These are phyloP conservation scores for Bacterosira constricta DNA, from an alignment of 108 stramenopile species.

Conservation along the genomic window DNA sequence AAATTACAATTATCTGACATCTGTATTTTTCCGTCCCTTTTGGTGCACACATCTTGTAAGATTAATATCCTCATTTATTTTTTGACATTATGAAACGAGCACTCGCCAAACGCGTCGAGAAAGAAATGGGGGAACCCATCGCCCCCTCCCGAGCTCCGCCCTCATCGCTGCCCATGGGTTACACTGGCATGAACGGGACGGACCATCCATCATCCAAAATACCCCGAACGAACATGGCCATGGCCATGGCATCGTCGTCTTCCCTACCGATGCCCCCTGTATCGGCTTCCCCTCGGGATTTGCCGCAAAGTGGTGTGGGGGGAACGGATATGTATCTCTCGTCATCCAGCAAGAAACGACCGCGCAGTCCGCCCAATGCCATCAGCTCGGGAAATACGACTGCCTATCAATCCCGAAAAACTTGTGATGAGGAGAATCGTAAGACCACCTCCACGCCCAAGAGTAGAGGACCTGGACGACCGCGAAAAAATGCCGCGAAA, in stretches of 20 bases:
- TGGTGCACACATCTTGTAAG: neutral
- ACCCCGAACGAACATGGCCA: neutral
- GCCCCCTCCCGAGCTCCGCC: conserved; percentile 9
- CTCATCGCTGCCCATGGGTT: neutral
- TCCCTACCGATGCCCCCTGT: neutral
- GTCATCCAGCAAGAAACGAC: conserved; percentile 35
- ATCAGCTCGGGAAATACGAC: conserved; percentile 22
- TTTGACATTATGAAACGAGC: conserved; percentile 78
- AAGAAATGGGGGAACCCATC: conserved; percentile 39
- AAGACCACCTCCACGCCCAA: conserved; percentile 19
- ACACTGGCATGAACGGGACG: conserved; percentile 3
- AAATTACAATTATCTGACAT: neutral
- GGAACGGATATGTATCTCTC: conserved; percentile 1
- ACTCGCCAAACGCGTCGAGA: conserved; percentile 84
- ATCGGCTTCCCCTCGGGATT: conserved; percentile 13
- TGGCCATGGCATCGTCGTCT: neutral
- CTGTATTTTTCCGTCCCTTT: neutral
- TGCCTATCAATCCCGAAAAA: conserved; percentile 14
- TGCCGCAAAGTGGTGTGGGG: neutral
- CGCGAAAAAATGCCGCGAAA: conserved; percentile 3
- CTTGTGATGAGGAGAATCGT: neutral
- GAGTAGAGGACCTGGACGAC: conserved; percentile 28
- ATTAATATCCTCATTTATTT: neutral
- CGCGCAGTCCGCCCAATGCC: conserved; percentile 29
- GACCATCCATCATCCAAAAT: conserved; percentile 4